Percentiles rank a stretch among this genome's conserved stretches.
These are phyloP conservation scores for Rhizophagus prolifer DNA, from an alignment of 192 early-diverging fungal species.

Conservation along the genomic window DNA sequence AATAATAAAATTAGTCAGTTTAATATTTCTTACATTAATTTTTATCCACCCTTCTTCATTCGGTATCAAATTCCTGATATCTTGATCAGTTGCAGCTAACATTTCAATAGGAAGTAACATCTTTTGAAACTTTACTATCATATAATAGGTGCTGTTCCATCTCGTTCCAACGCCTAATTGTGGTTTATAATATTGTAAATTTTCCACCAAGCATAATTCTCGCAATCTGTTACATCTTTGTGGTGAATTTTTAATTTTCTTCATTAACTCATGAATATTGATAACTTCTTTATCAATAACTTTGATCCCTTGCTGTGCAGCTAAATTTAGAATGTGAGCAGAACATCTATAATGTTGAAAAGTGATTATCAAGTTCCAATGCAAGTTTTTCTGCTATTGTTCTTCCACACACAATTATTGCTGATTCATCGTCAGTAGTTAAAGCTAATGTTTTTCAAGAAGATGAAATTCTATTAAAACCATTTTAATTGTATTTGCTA, in stretches of 20 bases:
- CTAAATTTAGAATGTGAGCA: not conserved
- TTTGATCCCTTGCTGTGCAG: not conserved
- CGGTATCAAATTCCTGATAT: no score
- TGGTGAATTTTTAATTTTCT: not conserved
- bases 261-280: not conserved
- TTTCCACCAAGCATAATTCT: not conserved
- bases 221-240: not conserved
- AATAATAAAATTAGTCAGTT: no score
- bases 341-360: not conserved
- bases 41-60: no score
- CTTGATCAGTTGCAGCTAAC: no score
- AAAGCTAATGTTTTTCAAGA: not conserved
- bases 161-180: not conserved
- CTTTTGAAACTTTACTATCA: no score
- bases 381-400: not conserved
- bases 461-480: not conserved
- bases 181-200: not conserved
- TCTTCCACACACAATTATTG: not conserved
- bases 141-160: not conserved
- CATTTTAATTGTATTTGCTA: not conserved
- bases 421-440: not conserved
- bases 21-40: no score
- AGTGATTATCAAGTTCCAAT: not conserved
- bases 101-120: no score
- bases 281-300: not conserved